These are phyloP conservation scores for Paracoccidioides brasiliensis DNA, from an alignment of 2,329 filamentous ascomycete genomes.

Conservation along the genomic window DNA sequence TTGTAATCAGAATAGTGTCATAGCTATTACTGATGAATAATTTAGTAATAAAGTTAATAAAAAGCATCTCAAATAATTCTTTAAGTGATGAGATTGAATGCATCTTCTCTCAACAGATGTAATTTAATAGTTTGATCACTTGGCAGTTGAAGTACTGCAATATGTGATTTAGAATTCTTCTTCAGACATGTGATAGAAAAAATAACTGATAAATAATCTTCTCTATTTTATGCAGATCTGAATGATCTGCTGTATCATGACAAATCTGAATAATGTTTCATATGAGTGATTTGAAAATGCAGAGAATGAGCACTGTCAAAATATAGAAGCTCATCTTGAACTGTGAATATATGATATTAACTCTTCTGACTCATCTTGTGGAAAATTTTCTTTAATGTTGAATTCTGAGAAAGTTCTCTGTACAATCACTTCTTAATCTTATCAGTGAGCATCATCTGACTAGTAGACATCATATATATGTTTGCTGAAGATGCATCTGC, in stretches of 20 bases:
- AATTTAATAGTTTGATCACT: background rate
- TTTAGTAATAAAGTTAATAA: background rate
- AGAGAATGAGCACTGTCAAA: too few species aligned
- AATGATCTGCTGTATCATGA: too few species aligned
- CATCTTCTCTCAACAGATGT: background rate
- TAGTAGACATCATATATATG: too few species aligned
- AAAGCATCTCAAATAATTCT: background rate
- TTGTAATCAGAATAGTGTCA: background rate
- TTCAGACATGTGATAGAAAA: background rate
- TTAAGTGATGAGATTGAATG: too few species aligned
- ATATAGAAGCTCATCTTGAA: too few species aligned
- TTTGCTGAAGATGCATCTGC: background rate
- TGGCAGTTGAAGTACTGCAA: slow-evolving; percentile 4
- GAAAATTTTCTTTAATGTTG: background rate
- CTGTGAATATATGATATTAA: background rate
- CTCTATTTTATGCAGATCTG: background rate
- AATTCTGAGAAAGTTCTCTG: background rate
- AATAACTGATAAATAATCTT: background rate
- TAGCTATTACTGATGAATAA: background rate
- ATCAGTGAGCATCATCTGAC: too few species aligned
- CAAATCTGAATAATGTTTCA: too few species aligned
- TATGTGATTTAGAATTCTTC: background rate
- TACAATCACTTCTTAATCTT: background rate
- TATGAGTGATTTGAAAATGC: too few species aligned
- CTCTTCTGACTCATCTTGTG: background rate